Conservation (phyloP, 2,329 filamentous ascomycete genomes). For the Xylariaceae sp. region DNA sequence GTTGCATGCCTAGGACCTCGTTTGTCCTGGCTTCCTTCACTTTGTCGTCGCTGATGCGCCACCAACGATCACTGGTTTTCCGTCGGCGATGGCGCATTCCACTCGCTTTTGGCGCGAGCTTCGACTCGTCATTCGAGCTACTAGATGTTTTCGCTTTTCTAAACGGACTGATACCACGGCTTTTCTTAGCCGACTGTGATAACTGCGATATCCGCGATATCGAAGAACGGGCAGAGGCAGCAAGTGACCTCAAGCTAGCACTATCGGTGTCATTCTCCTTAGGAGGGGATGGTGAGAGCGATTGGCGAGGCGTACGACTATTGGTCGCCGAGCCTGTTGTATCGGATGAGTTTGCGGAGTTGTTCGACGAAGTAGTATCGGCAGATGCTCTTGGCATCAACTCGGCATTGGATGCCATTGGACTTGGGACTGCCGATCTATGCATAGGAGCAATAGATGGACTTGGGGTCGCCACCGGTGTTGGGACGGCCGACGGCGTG, state of each 20-base stretch:
- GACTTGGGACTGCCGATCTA: slow-evolving; percentile 37
- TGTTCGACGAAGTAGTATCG: slow-evolving; percentile 34
- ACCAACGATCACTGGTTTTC: slow-evolving; percentile 76
- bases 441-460: slow-evolving; percentile 41
- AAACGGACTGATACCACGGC: slow-evolving; percentile 29
- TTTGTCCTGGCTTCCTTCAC: slow-evolving; percentile 89
- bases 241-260: slow-evolving; percentile 51
- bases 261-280: slow-evolving; percentile 44
- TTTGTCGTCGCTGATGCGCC: slow-evolving; percentile 96
- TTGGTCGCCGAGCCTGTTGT: slow-evolving; percentile 21
- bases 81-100: slow-evolving; percentile 34
- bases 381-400: slow-evolving; percentile 38
- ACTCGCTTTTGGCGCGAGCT: slow-evolving; percentile 17
- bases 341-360: slow-evolving; percentile 31
- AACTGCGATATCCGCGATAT: slow-evolving; percentile 46
- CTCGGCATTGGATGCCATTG: slow-evolving; percentile 44
- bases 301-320: slow-evolving; percentile 15
- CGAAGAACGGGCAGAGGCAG: slow-evolving; percentile 51
- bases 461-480: slow-evolving; percentile 38
- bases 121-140: slow-evolving; percentile 18
- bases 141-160: slow-evolving; percentile 19
- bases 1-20: slow-evolving; percentile 89
- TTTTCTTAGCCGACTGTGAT: slow-evolving; percentile 37
- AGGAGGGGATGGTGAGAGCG: slow-evolving; percentile 24
- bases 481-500: slow-evolving; percentile 54